Evolutionary conservation across 2,329 filamentous ascomycete genomes (phyloP), one percentile per base, ranked within the genome.

Genomic region (Verticillium alfalfae): DNA sequence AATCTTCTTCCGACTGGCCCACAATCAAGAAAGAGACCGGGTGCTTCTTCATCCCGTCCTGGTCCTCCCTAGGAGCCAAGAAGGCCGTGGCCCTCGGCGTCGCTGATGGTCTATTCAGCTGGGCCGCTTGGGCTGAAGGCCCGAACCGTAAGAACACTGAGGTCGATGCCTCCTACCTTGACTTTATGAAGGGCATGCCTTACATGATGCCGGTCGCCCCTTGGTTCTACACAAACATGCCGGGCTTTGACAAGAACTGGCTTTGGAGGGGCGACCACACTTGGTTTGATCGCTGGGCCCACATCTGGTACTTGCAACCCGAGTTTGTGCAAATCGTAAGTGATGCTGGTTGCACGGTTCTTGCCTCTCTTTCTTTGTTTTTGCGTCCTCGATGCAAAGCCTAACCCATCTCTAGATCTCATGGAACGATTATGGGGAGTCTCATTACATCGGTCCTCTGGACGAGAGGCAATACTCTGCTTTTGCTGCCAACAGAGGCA

Each of bases 171-270:
- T 61, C 63, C 3, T 68, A 67, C 56, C 18, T 58, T 2, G 12
- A 55, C 34, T 78, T 82, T 62, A 72, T 84, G 18, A 62, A 59
- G 12, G 62, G 56, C 15, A n/a, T 56, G 18, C 10, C 81, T 79
- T 0, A 76, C 81, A 61, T 84, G 77, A 75, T 76, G 76, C 0
- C 75, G 60, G 74, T 73, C 5, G 65, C 70, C 4, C 72, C 71
- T 2, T 72, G 68, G 82, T 84, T 84, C 68, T 84, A 73, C 39
- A 83, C 82, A 1, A 78, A 84, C 62, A 73, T 87, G 4, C 79
- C 82, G 0, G 74, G 75, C n/a, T 87, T 79, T 66, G 70, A 73
- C 52, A 88, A 88, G 72, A 85, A 86, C 68, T 88, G 85, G 85
- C 73, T 87, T 8, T 88, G 83, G 77, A 78, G 79, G n/a, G 82